Conservation (phyloP, 148 eudicot species). For the Camellia japonica region DNA sequence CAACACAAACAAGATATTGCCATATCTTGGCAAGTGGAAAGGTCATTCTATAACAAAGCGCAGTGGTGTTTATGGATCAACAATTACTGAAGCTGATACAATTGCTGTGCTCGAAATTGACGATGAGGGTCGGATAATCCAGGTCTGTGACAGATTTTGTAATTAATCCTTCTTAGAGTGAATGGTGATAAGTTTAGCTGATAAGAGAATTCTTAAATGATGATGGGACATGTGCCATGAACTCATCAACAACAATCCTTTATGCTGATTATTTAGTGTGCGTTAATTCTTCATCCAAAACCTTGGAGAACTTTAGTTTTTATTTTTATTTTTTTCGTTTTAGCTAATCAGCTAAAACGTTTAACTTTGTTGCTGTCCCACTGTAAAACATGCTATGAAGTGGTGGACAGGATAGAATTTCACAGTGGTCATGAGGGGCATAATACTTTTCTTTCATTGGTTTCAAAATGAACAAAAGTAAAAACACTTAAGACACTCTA, state of each 20-base stretch:
- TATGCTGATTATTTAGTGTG: background rate
- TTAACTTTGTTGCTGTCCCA: too few relatives aligned
- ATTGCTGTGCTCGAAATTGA: conserved; percentile 52
- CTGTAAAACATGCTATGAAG: too few relatives aligned
- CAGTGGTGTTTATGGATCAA: conserved; percentile 89
- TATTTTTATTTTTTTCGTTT: too few relatives aligned
- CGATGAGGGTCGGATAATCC: conserved; percentile 60
- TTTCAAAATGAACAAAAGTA: too few relatives aligned
- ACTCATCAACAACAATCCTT: background rate
- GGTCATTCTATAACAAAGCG: conserved; percentile 80
- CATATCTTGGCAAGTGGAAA: conserved; percentile 82
- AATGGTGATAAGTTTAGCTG: background rate
- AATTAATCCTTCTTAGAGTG: background rate
- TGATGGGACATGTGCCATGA: background rate
- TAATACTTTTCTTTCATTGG: too few relatives aligned
- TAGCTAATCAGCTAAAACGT: too few relatives aligned
- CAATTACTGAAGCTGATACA: conserved; percentile 71
- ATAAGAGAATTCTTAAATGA: background rate
- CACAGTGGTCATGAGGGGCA: too few relatives aligned
- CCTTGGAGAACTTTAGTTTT: background rate
- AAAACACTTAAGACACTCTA: too few relatives aligned
- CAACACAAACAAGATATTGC: conserved; percentile 43
- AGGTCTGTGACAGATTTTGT: conserved; percentile 43
- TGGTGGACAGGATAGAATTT: too few relatives aligned
- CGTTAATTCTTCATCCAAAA: background rate